Conservation (phyloP, 768 basidiomycete genomes). For the Saitozyma podzolica region DNA sequence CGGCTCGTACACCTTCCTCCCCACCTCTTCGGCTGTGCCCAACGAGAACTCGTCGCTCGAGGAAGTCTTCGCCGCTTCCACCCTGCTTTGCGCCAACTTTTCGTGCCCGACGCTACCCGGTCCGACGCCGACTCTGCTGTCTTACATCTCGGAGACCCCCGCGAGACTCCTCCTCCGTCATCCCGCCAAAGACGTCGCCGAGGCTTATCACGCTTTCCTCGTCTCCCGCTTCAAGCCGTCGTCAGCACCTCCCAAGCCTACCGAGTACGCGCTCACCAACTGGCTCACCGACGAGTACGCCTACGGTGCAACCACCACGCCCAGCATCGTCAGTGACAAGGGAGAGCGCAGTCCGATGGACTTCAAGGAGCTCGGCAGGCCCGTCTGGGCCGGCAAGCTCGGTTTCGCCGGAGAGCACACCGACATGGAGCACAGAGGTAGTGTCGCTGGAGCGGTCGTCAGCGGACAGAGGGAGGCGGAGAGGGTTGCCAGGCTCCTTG, state of each 20-base stretch:
- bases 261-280: constrained; percentile 36
- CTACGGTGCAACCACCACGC: constrained; percentile 53
- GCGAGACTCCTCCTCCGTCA: constrained; percentile 32
- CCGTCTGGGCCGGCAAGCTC: constrained; percentile 49
- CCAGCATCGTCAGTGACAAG: constrained; percentile 30
- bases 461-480: constrained; percentile 54
- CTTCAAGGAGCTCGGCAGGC: constrained; percentile 51
- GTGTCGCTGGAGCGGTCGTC: constrained; percentile 52
- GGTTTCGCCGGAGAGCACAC: constrained; percentile 57
- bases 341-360: constrained; percentile 51
- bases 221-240: constrained; percentile 28
- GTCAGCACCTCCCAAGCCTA: constrained; percentile 18
- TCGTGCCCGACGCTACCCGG: constrained; percentile 21
- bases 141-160: constrained; percentile 48
- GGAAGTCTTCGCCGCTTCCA: constrained; percentile 40
- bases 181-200: constrained; percentile 25
- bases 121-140: constrained; percentile 39
- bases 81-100: constrained; percentile 41
- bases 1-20: constrained; percentile 49
- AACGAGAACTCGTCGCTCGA: constrained; percentile 19
- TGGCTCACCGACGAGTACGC: constrained; percentile 53
- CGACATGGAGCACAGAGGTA: constrained; percentile 53
- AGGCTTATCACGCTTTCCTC: constrained; percentile 41
- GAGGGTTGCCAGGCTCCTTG: constrained; percentile 46
- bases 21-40: constrained; percentile 16